These are phyloP conservation scores for Saturnispora ahearnii DNA, from an alignment of 805 yeast species.

Conservation along the genomic window DNA sequence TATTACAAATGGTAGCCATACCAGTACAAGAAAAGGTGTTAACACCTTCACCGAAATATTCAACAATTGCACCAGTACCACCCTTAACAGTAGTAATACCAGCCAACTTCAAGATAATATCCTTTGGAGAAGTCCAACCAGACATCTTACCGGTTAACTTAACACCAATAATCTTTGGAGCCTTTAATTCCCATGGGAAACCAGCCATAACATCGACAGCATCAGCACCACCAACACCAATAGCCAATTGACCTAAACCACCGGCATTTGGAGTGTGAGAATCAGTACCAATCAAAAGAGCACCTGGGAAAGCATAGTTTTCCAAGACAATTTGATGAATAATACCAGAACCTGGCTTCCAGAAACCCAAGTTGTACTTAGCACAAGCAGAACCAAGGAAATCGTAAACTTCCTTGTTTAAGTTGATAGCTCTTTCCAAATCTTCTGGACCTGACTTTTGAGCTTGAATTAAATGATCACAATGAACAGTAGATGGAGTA, in stretches of 20 bases:
- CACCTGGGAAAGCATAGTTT: slow-evolving; percentile 94
- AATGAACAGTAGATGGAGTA: slow-evolving; percentile 93
- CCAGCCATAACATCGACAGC: slow-evolving; percentile 97
- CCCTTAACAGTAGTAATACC: slow-evolving; percentile 93
- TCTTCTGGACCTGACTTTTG: slow-evolving; percentile 86
- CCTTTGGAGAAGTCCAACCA: slow-evolving; percentile 98
- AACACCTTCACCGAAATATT: slow-evolving; percentile 95
- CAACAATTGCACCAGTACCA: slow-evolving; percentile 95
- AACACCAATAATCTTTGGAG: slow-evolving; percentile 92
- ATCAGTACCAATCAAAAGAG: slow-evolving; percentile 96
- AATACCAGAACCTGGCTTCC: slow-evolving; percentile 99
- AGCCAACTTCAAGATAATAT: slow-evolving; percentile 86
- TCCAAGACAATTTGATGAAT: slow-evolving; percentile 97
- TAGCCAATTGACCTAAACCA: slow-evolving; percentile 96
- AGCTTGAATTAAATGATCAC: slow-evolving; percentile 97
- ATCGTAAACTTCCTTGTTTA: slow-evolving; percentile 92
- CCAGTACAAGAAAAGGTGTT: slow-evolving; percentile 87
- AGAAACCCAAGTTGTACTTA: slow-evolving; percentile 93
- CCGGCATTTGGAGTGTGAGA: slow-evolving; percentile 99
- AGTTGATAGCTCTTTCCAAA: slow-evolving; percentile 67
- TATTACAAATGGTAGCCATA: slow-evolving; percentile 98
- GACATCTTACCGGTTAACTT: slow-evolving; percentile 79
- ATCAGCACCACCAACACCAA: slow-evolving; percentile 99
- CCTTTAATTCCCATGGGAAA: slow-evolving; percentile 97
- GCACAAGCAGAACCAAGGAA: slow-evolving; percentile 89